Evolutionary conservation across 805 yeast species (phyloP).

Genomic region (baker's yeast (Saccharomyces cerevisiae)): DNA sequence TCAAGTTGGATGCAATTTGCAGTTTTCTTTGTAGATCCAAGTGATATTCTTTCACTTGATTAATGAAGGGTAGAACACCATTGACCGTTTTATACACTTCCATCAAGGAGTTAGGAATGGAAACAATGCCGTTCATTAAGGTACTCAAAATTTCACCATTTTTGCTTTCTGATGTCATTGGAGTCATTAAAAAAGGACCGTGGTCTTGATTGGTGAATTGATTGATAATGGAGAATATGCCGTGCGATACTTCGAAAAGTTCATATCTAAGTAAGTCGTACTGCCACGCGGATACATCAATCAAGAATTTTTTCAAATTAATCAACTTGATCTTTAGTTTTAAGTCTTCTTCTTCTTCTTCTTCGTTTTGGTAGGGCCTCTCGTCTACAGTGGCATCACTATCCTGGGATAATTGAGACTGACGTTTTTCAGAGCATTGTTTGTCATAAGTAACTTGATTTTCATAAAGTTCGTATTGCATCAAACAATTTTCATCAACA

Average conservation of each 20-base stretch:
- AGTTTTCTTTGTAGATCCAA: constrained; percentile 19
- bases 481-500: constrained; percentile 37
- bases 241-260: constrained; percentile 26
- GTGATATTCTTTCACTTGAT: constrained; percentile 17
- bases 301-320: constrained; percentile 41
- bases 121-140: constrained; percentile 18
- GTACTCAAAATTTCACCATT: constrained; percentile 19
- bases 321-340: constrained; percentile 33
- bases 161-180: constrained; percentile 15
- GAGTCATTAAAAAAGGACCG: constrained; percentile 24
- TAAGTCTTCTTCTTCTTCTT: constrained; percentile 26
- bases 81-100: constrained; percentile 19
- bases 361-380: constrained; percentile 4
- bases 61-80: constrained; percentile 19
- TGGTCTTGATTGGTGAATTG: constrained; percentile 27
- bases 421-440: constrained; percentile 16
- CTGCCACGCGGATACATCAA: constrained; percentile 43
- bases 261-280: constrained; percentile 32
- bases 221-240: constrained; percentile 25
- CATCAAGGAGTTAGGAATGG: constrained; percentile 20
- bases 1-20: constrained; percentile 22
- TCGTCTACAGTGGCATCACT: constrained; percentile 24
- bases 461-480: constrained; percentile 31
- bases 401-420: constrained; percentile 18
- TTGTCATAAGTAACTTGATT: constrained; percentile 25